phyloP scores from a whole-genome alignment of 2,329 filamentous ascomycete genomes.

The Exophiala mesophila region DNA sequence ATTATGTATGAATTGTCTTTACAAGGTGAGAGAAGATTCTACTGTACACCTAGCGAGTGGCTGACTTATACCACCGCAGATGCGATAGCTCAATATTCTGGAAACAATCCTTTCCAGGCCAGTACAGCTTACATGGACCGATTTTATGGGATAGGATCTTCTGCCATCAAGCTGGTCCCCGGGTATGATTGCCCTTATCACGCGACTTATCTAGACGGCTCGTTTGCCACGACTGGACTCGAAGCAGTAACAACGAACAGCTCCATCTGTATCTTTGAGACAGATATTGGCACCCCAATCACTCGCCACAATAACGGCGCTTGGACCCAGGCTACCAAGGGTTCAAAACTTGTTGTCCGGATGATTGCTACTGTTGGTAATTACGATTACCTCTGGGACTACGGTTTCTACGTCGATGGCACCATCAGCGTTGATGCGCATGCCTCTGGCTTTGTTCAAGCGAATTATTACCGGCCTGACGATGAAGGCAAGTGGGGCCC shows the following conservation, averaged over 20 bases:
- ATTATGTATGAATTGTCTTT: conserved; percentile 50
- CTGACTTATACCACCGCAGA: too few relatives aligned
- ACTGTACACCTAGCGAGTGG: too few relatives aligned
- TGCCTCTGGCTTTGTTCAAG: conserved; percentile 32
- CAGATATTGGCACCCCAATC: conserved; percentile 26
- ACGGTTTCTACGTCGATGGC: conserved; percentile 49
- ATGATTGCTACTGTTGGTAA: conserved; percentile 49
- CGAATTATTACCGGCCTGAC: conserved; percentile 23
- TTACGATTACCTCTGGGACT: conserved; percentile 50
- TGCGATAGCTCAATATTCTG: conserved; percentile 46
- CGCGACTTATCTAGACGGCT: conserved; percentile 23
- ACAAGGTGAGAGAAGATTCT: conserved; percentile 51
- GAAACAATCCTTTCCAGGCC: conserved; percentile 27
- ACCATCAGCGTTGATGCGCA: conserved; percentile 47
- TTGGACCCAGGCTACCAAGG: conserved; percentile 29
- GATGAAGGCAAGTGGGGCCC: conserved; percentile 24
- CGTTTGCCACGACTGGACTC: conserved; percentile 7
- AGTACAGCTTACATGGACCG: conserved; percentile 29
- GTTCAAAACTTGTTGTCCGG: conserved; percentile 39
- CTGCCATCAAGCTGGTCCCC: conserved; percentile 26
- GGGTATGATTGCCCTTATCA: conserved; percentile 28
- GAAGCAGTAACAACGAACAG: conserved; percentile 26
- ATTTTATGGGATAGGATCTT: conserved; percentile 28
- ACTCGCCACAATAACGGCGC: conserved; percentile 28
- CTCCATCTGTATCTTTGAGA: conserved; percentile 30